phyloP scores from a whole-genome alignment of 2,329 filamentous ascomycete genomes.

The Fusarium verrucosum region DNA sequence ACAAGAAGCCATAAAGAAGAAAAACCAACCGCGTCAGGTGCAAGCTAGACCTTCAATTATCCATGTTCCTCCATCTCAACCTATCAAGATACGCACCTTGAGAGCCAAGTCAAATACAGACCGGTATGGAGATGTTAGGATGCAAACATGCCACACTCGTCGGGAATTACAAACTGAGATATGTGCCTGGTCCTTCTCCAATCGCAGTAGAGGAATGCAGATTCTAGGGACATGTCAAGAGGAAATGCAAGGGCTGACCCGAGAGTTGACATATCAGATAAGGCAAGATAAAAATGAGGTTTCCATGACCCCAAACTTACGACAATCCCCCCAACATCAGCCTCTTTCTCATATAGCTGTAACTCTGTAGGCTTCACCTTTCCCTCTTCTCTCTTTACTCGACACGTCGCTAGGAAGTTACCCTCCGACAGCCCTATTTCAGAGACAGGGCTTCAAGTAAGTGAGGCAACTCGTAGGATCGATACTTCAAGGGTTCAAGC shows the following conservation, averaged over 20 bases:
- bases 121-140: slow-evolving; percentile 30
- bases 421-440: slow-evolving; percentile 2
- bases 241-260: slow-evolving; percentile 9
- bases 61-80: background rate
- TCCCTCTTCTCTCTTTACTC: background rate
- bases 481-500: background rate
- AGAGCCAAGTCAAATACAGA: slow-evolving; percentile 8
- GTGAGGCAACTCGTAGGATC: background rate
- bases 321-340: background rate
- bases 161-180: background rate
- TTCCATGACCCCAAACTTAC: background rate
- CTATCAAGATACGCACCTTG: background rate
- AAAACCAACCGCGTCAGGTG: slow-evolving; percentile 1
- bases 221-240: background rate
- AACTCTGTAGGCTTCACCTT: background rate
- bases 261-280: slow-evolving; percentile 9
- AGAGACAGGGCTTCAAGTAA: background rate
- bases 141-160: background rate
- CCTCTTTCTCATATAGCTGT: background rate
- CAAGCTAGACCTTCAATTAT: slow-evolving; percentile 9
- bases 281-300: background rate
- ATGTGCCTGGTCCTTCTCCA: background rate
- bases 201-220: background rate
- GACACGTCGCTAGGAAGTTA: background rate
- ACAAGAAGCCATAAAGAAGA: slow-evolving; percentile 8